Base-by-base conservation (phyloP, 2,329 filamentous ascomycete genomes). In the Polychaeton citri region DNA sequence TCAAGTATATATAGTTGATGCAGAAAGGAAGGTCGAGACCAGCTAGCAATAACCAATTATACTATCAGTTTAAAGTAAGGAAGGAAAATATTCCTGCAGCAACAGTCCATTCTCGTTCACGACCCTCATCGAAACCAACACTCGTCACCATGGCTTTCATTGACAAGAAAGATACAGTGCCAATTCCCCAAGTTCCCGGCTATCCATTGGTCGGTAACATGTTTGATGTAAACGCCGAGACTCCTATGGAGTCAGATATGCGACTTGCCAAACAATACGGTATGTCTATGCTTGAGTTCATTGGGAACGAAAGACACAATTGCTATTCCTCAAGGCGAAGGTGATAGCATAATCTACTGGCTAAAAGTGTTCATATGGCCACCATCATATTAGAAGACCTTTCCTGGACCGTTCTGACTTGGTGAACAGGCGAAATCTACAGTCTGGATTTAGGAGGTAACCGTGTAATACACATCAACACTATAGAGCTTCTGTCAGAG, bases 201-300 rank as follows among this genome's bases (percentile, higher is more conserved):
- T 60, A 79, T 38, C 79, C 77, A 1, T 54, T 84, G 18, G 43
- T 84, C 17, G 79, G 80, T 18, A 80, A 84, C 46, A 51, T 79
- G 19, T 60, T 62, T 37, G 75, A 81, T 43, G 67, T 86, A 42
- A 70, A 79, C 39, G 56, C 65, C 0, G 67, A 69, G n/a, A 63
- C 69, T 17, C 72, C 77, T 0, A 52, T 73, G 2, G 51, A 57
- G 5, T 62, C 68, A 8, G 59, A 84, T 33, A 71, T 74, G 17
- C 71, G 81, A 26, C 20, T 44, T 20, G 39, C 40, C 6, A 37
- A 42, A 21, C 30, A 33, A 19, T 38, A 44, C 38, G 43, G 43
- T 34, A 16, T 16, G 30, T 16, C 8, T 7, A 8, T 18, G 7
- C 16, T 26, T 13, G 21, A 26, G 8, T 26, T 13, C 21, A 26